A percentile compares a stretch with the other conserved stretches of the same genome.
Conservation (phyloP, 108 stramenopile genomes). For the Schizochytrium sp. region DNA sequence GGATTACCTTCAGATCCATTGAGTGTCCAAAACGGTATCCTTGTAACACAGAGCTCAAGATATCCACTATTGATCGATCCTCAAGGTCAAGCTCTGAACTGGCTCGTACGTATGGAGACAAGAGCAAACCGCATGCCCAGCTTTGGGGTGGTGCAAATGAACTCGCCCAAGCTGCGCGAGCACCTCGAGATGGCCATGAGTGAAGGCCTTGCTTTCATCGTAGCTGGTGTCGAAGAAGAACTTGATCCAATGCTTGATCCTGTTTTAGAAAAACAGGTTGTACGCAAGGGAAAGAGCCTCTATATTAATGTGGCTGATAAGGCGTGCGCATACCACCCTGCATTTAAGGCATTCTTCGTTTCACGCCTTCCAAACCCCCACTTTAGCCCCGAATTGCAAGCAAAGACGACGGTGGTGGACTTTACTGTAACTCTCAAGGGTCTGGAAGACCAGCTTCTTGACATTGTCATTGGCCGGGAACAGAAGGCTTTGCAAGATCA, state of each 20-base stretch:
- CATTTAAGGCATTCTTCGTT: conserved; percentile 87
- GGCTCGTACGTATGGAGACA: conserved; percentile 86
- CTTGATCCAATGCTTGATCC: conserved; percentile 93
- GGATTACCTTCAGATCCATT: conserved; percentile 89
- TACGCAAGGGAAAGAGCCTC: conserved; percentile 83
- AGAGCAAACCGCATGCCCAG: conserved; percentile 77
- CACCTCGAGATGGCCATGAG: conserved; percentile 89
- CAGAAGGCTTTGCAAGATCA: conserved; percentile 91
- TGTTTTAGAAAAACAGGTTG: conserved; percentile 87
- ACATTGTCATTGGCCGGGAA: conserved; percentile 89
- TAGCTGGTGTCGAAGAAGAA: conserved; percentile 88
- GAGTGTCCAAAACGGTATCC: conserved; percentile 89
- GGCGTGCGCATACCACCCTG: conserved; percentile 87
- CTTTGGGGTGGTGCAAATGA: conserved; percentile 74
- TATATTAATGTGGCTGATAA: conserved; percentile 87
- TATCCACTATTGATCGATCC: conserved; percentile 90
- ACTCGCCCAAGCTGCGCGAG: conserved; percentile 84
- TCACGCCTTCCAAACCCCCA: conserved; percentile 89
- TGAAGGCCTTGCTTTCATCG: conserved; percentile 84
- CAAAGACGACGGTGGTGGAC: conserved; percentile 91
- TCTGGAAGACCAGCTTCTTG: conserved; percentile 90
- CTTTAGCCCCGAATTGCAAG: conserved; percentile 90
- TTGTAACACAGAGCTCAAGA: conserved; percentile 87
- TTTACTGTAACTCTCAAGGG: conserved; percentile 92
- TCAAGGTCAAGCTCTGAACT: conserved; percentile 88